phyloP scores from a whole-genome alignment of 225 moss, liverwort and hornwort genomes.

The Polytrichum formosum region DNA sequence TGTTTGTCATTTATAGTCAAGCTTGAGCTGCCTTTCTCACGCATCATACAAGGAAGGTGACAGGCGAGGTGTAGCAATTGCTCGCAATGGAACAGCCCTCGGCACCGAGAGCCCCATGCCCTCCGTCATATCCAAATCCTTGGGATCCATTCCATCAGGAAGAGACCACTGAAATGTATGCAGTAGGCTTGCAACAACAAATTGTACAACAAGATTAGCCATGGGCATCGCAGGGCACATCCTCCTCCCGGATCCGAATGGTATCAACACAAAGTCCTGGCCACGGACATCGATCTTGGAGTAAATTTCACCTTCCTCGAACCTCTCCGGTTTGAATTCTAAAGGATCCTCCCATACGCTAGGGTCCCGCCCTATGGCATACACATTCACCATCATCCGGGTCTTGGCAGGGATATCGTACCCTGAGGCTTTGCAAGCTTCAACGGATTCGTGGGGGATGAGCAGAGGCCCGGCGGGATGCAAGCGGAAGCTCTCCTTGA shows the following conservation, averaged over 20 bases:
- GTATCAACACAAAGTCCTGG: not conserved
- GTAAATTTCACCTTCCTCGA: conserved; percentile 4
- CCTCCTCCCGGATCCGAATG: conserved; percentile 2
- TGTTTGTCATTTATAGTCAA: no score
- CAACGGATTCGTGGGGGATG: conserved; percentile 1
- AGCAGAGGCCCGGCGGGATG: conserved; percentile 11
- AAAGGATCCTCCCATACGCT: conserved; percentile 11
- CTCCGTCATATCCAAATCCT: conserved; percentile 6
- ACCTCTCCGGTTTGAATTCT: conserved; percentile 34
- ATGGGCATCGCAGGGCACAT: conserved; percentile 3
- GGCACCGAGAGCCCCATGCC: not conserved
- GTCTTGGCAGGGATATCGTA: conserved; percentile 13
- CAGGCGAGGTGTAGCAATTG: conserved; percentile 5
- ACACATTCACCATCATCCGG: conserved; percentile 6
- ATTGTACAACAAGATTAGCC: not conserved
- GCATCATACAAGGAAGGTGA: not conserved
- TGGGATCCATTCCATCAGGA: not conserved
- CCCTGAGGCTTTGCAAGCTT: not conserved
- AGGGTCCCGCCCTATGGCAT: conserved; percentile 4
- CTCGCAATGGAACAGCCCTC: not conserved
- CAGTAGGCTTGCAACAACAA: not conserved
- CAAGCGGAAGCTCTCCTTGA: conserved; percentile 11
- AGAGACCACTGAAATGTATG: conserved; percentile 4
- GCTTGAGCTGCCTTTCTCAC: no score
- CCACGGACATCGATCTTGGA: conserved; percentile 1